These are phyloP conservation scores for Erodium trifolium DNA, from an alignment of 441 rosid genomes.

Conservation along the genomic window DNA sequence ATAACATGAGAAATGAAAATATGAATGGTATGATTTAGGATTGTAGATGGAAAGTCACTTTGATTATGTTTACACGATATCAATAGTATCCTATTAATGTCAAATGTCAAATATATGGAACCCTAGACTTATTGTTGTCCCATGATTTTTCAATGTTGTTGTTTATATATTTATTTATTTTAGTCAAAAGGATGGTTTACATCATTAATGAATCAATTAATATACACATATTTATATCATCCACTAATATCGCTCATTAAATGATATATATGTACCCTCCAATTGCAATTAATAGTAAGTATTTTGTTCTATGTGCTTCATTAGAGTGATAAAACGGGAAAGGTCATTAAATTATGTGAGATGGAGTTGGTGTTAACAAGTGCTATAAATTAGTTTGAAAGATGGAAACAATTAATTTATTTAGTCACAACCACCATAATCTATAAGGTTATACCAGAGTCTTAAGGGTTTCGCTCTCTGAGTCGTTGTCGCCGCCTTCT, in stretches of 20 bases:
- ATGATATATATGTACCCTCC: background rate
- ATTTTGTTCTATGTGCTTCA: background rate
- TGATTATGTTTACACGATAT: background rate
- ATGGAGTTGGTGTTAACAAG: background rate
- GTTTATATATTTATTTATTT: background rate
- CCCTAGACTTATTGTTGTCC: too few species aligned
- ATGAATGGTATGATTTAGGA: background rate
- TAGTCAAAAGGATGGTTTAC: background rate
- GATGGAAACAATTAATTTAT: background rate
- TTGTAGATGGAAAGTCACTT: conserved; percentile 6
- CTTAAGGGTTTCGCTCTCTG: too few species aligned
- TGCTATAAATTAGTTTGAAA: background rate
- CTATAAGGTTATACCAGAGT: too few species aligned
- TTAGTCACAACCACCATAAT: too few species aligned
- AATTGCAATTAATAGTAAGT: conserved; percentile 3
- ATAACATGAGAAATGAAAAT: background rate
- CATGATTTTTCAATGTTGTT: background rate
- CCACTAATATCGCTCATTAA: background rate
- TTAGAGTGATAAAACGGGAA: background rate
- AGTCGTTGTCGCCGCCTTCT: too few species aligned
- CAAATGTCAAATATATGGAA: too few species aligned
- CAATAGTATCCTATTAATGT: background rate
- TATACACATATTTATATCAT: background rate
- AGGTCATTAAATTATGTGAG: background rate
- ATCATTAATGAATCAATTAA: background rate